Evolutionary conservation across 169 alveolate genomes (phyloP).

Genomic region (Eimeria praecox): DNA sequence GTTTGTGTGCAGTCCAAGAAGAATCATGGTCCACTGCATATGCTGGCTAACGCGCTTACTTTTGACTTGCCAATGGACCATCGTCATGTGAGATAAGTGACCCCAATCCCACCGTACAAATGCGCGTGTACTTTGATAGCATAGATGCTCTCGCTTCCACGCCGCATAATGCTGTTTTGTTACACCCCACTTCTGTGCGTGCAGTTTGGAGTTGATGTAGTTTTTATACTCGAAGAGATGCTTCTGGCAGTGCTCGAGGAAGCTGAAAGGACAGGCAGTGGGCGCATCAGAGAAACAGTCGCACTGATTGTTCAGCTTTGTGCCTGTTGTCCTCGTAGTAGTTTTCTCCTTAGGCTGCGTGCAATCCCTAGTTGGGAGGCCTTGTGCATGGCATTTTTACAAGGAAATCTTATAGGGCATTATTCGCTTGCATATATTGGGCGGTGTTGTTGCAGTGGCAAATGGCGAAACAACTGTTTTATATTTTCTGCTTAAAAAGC

Average conservation of each 20-base stretch:
- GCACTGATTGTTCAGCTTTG: neutral
- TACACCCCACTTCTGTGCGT: neutral
- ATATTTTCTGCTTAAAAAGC: neutral
- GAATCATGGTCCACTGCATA: neutral
- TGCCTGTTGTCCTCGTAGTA: neutral
- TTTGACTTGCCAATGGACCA: neutral
- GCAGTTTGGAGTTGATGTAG: constrained; percentile 16
- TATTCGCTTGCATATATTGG: neutral
- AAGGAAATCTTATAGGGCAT: neutral
- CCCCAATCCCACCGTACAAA: neutral
- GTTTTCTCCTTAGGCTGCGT: too few species aligned
- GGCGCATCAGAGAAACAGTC: neutral
- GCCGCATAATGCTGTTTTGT: neutral
- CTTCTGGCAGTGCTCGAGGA: neutral
- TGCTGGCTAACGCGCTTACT: neutral
- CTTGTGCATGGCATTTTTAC: neutral
- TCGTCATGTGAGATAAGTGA: neutral
- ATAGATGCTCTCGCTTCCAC: neutral
- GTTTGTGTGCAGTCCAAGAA: neutral
- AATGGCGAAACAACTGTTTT: neutral
- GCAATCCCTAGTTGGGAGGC: too few species aligned
- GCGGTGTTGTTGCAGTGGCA: neutral
- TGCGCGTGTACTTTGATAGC: neutral
- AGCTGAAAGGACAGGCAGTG: neutral
- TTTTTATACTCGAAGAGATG: neutral